Evolutionary conservation across 2,329 filamentous ascomycete genomes (phyloP).

Genomic region (Aspergillus novofumigatus): DNA sequence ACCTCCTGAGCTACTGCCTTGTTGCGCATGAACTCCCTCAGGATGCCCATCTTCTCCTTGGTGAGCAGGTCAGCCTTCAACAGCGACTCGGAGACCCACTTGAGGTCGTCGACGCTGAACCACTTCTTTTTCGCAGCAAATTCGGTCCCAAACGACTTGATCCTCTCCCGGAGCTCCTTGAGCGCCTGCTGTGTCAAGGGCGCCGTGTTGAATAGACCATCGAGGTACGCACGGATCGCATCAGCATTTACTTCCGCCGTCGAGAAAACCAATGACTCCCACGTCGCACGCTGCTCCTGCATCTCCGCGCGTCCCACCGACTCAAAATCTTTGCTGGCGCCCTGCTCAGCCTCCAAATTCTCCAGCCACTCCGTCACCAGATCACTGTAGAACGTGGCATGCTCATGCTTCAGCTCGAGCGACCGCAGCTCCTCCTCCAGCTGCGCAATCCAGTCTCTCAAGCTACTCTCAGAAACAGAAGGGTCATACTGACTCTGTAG

Average conservation of each 20-base stretch:
- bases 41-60: slow-evolving; percentile 47
- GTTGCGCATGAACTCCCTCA: slow-evolving; percentile 50
- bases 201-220: slow-evolving; percentile 46
- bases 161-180: slow-evolving; percentile 35
- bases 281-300: slow-evolving; percentile 50
- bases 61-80: slow-evolving; percentile 49
- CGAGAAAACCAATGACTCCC: slow-evolving; percentile 56
- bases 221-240: slow-evolving; percentile 49
- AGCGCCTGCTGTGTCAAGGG: slow-evolving; percentile 41
- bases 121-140: slow-evolving; percentile 27
- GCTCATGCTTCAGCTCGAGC: slow-evolving; percentile 53
- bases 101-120: slow-evolving; percentile 42
- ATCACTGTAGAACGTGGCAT: slow-evolving; percentile 54
- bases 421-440: slow-evolving; percentile 47
- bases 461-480: slow-evolving; percentile 46
- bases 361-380: slow-evolving; percentile 54
- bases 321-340: slow-evolving; percentile 40
- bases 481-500: slow-evolving; percentile 52
- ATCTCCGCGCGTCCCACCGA: slow-evolving; percentile 51
- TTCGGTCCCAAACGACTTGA: slow-evolving; percentile 36
- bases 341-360: slow-evolving; percentile 26
- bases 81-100: slow-evolving; percentile 47
- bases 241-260: slow-evolving; percentile 41
- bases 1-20: slow-evolving; percentile 50
- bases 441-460: slow-evolving; percentile 46